Conservation (phyloP, 257 asterid species). For the Forsythia viridissima region DNA sequence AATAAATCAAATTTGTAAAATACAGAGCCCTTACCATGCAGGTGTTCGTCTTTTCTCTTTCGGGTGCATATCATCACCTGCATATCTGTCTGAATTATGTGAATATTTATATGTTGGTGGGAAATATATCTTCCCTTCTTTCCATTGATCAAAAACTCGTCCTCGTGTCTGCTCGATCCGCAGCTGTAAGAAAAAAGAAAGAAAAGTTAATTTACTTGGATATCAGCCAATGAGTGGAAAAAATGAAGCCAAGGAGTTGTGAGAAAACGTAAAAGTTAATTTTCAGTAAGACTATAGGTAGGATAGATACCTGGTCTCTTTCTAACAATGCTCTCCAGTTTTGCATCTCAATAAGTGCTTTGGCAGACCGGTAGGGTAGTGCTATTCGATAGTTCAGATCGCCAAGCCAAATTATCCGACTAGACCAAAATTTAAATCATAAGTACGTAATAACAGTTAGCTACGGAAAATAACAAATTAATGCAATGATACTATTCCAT, state of each 20-base stretch:
- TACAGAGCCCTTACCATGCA: conserved; percentile 67
- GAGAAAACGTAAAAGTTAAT: background rate
- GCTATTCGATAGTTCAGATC: conserved; percentile 96
- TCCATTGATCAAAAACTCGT: conserved; percentile 96
- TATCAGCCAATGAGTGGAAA: background rate
- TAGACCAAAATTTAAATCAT: conserved; percentile 29
- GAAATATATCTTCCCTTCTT: conserved; percentile 93
- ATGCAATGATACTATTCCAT: background rate
- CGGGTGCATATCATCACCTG: conserved; percentile 93
- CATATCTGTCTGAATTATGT: conserved; percentile 90
- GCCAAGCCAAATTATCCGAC: conserved; percentile 97
- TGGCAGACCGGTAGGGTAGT: conserved; percentile 86
- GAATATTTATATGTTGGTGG: conserved; percentile 98
- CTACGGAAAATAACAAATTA: conserved; percentile 1
- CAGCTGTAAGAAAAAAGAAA: conserved; percentile 49
- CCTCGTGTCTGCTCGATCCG: conserved; percentile 87
- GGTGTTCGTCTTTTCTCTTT: conserved; percentile 97
- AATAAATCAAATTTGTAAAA: background rate
- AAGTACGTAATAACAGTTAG: conserved; percentile 16
- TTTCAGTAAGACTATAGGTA: conserved; percentile 19
- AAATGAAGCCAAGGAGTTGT: conserved; percentile 3
- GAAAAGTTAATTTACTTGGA: conserved; percentile 13
- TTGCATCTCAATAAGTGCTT: conserved; percentile 97
- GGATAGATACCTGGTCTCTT: conserved; percentile 69
- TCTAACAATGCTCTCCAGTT: conserved; percentile 95